A percentile compares a stretch with the other conserved stretches of the same genome.
Evolutionary conservation across 2,329 filamentous ascomycete species (phyloP).

Genomic region (Colletotrichum melonis): DNA sequence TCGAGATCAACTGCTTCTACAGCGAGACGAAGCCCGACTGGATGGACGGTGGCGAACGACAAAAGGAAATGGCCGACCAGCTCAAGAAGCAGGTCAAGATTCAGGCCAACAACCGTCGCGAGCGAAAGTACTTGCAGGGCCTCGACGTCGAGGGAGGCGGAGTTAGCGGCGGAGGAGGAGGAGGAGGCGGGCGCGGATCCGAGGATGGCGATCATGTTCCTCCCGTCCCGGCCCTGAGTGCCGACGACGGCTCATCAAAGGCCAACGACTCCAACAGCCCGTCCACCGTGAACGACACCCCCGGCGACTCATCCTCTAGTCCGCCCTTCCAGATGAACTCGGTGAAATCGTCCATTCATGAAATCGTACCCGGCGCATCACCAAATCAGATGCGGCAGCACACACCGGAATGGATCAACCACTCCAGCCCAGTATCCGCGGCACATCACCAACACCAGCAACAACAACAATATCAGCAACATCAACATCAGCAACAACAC

Average conservation of each 20-base stretch:
- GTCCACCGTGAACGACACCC: conserved; percentile 32
- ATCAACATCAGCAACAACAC: neutral
- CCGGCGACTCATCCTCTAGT: conserved; percentile 21
- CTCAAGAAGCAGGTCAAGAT: conserved; percentile 41
- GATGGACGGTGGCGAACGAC: conserved; percentile 59
- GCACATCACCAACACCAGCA: neutral
- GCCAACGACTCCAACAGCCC: conserved; percentile 25
- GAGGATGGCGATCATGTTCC: conserved; percentile 14
- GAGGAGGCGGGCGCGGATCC: conserved; percentile 6
- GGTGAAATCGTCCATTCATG: conserved; percentile 34
- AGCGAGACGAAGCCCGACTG: conserved; percentile 64
- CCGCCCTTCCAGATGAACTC: conserved; percentile 31
- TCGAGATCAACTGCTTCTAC: conserved; percentile 69
- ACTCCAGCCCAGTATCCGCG: conserved; percentile 9
- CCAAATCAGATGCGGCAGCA: conserved; percentile 20
- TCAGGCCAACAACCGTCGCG: conserved; percentile 45
- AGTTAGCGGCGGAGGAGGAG: too few relatives aligned
- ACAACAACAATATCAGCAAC: neutral
- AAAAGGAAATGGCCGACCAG: conserved; percentile 39
- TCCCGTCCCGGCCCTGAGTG: conserved; percentile 21
- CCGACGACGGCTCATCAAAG: conserved; percentile 24
- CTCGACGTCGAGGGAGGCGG: conserved; percentile 40
- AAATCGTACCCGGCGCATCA: conserved; percentile 23
- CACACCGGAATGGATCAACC: conserved; percentile 21
- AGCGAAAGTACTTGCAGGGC: conserved; percentile 58